phyloP scores from a whole-genome alignment of 2,329 filamentous ascomycete species.

The Fusarium anthophilum region DNA sequence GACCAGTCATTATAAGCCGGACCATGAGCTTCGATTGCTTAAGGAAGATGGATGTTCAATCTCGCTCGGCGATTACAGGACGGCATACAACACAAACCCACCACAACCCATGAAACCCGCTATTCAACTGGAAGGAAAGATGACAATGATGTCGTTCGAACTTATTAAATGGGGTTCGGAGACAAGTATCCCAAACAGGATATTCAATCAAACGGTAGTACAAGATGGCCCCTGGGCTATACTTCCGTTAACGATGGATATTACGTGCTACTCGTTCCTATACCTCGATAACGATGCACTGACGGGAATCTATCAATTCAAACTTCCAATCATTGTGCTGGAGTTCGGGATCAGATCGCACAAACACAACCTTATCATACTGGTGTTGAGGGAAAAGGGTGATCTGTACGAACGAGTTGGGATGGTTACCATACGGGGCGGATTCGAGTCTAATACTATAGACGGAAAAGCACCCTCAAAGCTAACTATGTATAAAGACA shows the following conservation, averaged over 20 bases:
- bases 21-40: rapidly evolving
- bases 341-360: rapidly evolving
- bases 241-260: background rate
- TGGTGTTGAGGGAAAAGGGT: background rate
- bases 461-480: background rate
- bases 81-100: rapidly evolving
- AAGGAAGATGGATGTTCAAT: background rate
- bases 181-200: rapidly evolving
- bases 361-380: background rate
- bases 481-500: background rate
- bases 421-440: background rate
- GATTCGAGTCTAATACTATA: rapidly evolving
- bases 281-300: background rate
- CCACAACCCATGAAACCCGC: rapidly evolving
- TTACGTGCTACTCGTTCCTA: background rate
- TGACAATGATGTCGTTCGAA: background rate
- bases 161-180: background rate
- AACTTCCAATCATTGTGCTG: background rate
- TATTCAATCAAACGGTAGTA: rapidly evolving
- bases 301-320: rapidly evolving
- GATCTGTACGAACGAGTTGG: background rate
- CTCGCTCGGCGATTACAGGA: background rate
- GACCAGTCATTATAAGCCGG: rapidly evolving
- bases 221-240: background rate
- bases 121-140: background rate